Conservation (phyloP, 2,329 filamentous ascomycete species). For the Cladosporium sp. region DNA sequence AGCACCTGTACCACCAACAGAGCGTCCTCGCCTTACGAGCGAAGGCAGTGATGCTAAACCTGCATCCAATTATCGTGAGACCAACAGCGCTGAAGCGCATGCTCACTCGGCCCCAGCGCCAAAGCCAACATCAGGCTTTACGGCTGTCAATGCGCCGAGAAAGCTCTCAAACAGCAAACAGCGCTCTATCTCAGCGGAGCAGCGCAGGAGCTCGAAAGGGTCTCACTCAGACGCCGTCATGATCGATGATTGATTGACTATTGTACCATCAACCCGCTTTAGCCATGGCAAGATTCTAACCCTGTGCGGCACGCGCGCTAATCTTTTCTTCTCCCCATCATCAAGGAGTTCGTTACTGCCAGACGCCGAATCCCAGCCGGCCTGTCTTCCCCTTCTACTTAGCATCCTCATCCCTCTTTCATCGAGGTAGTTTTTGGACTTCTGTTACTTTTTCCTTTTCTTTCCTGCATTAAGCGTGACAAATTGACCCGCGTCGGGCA, state of each 20-base stretch:
- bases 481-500: too few relatives aligned
- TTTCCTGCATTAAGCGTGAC: too few relatives aligned
- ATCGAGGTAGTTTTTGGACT: too few relatives aligned
- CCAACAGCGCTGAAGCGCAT: not conserved
- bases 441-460: too few relatives aligned
- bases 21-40: not conserved
- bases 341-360: too few relatives aligned
- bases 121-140: conserved; percentile 10
- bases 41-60: not conserved
- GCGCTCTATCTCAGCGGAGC: not conserved
- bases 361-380: too few relatives aligned
- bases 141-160: conserved; percentile 14
- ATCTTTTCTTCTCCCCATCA: too few relatives aligned
- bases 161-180: not conserved
- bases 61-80: not conserved
- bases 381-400: too few relatives aligned
- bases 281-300: too few relatives aligned
- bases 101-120: not conserved
- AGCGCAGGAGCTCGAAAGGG: not conserved
- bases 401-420: too few relatives aligned
- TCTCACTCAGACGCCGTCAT: not conserved
- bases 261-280: too few relatives aligned
- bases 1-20: not conserved
- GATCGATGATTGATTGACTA: not conserved
- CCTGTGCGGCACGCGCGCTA: too few relatives aligned